Conservation (phyloP, 192 early-diverging fungal species). For the Chytriomyces confervae region DNA sequence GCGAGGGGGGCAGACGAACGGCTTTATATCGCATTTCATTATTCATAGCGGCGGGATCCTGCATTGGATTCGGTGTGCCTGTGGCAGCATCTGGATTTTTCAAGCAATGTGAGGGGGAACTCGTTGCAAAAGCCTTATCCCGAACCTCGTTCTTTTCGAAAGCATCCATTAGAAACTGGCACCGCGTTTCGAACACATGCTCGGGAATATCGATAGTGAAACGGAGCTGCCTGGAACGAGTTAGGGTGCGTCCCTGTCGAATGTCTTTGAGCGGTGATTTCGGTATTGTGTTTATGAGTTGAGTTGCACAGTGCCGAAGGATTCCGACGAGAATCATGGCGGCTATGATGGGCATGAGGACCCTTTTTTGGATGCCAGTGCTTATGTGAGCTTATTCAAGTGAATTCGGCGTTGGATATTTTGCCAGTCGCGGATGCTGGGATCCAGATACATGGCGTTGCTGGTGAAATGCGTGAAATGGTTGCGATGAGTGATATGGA, state of each 20-base stretch:
- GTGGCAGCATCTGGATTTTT: constrained; percentile 77
- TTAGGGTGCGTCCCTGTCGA: constrained; percentile 56
- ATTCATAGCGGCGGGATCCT: constrained; percentile 91
- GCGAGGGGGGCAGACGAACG: background rate
- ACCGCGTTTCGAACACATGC: constrained; percentile 74
- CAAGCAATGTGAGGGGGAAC: constrained; percentile 58
- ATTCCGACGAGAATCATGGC: constrained; percentile 98
- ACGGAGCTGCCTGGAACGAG: constrained; percentile 29
- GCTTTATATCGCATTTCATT: constrained; percentile 26
- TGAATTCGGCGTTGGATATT: background rate
- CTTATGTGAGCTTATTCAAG: background rate
- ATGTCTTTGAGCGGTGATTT: constrained; percentile 81
- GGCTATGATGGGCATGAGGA: constrained; percentile 93
- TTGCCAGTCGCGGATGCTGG: constrained; percentile 50
- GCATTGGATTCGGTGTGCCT: constrained; percentile 81
- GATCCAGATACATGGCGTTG: constrained; percentile 55
- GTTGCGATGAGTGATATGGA: background rate
- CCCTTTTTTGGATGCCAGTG: constrained; percentile 65
- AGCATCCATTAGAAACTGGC: constrained; percentile 50
- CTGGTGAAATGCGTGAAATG: constrained; percentile 24
- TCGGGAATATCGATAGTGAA: constrained; percentile 72
- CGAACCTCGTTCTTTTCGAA: constrained; percentile 71
- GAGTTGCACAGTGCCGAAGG: constrained; percentile 88
- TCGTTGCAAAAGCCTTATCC: no score
- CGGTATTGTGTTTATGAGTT: constrained; percentile 82